Evolutionary conservation across 2,329 filamentous ascomycete species (phyloP).

Genomic region (Verticillium isaacii): DNA sequence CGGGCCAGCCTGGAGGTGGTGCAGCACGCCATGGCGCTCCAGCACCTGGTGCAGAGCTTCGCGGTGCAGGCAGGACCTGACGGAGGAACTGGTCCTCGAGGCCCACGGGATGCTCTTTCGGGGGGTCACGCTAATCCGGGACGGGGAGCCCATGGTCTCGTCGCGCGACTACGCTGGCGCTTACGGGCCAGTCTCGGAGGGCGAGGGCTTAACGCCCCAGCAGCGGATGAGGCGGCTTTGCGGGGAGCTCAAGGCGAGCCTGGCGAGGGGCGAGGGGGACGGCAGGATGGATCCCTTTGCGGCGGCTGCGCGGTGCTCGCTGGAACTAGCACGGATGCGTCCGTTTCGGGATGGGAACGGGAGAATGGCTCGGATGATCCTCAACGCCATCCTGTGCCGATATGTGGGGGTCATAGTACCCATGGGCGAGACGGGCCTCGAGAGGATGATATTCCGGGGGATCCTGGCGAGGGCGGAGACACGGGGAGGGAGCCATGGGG

Average conservation of each 20-base stretch:
- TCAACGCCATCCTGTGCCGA: conserved; percentile 16
- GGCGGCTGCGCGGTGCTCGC: conserved; percentile 10
- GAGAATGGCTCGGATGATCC: conserved; percentile 14
- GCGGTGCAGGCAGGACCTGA: not conserved
- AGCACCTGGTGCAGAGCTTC: not conserved
- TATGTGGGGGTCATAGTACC: conserved; percentile 15
- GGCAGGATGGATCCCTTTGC: conserved; percentile 14
- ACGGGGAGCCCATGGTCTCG: not conserved
- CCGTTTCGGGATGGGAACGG: conserved; percentile 18
- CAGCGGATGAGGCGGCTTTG: conserved; percentile 10
- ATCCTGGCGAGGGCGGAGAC: conserved; percentile 19
- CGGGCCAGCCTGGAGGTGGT: not conserved
- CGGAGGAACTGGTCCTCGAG: not conserved
- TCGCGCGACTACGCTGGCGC: not conserved
- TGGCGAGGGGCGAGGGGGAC: not conserved
- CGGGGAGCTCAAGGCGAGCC: conserved; percentile 8
- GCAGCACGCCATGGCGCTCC: not conserved
- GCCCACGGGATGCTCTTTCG: not conserved
- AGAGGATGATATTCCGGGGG: conserved; percentile 9
- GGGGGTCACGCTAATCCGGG: not conserved
- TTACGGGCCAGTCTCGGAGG: not conserved
- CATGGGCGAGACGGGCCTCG: conserved; percentile 11
- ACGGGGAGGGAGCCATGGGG: conserved; percentile 19
- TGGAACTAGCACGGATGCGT: conserved; percentile 15
- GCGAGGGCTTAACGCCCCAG: not conserved